phyloP scores from a whole-genome alignment of 2,329 filamentous ascomycete species.

The Hymenoscyphus albidus region DNA sequence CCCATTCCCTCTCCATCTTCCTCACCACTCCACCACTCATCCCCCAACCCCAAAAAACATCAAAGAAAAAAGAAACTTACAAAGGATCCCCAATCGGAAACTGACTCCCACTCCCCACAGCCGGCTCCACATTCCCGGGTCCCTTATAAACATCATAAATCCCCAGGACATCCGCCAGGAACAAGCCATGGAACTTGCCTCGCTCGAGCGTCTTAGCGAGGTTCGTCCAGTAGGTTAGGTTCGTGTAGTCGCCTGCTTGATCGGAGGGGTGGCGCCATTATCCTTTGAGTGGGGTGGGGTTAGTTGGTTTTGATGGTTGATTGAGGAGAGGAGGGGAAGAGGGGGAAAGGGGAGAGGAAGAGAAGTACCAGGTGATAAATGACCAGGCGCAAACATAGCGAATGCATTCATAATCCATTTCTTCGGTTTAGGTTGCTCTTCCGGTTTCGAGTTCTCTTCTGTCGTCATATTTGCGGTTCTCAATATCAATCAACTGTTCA shows the following conservation, averaged over 20 bases:
- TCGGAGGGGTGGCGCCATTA: constrained; percentile 63
- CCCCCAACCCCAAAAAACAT: not conserved
- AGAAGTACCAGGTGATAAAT: constrained; percentile 43
- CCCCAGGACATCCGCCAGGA: constrained; percentile 60
- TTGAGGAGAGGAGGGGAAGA: not conserved
- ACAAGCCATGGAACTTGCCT: constrained; percentile 61
- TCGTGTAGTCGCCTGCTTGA: constrained; percentile 56
- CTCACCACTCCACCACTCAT: not conserved
- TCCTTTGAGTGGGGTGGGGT: not conserved
- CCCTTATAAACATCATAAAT: constrained; percentile 65
- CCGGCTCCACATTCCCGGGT: constrained; percentile 44
- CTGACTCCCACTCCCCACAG: constrained; percentile 59
- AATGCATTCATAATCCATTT: constrained; percentile 46
- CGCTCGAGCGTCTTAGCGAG: constrained; percentile 55
- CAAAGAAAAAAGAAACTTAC: constrained; percentile 27
- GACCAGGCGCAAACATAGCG: constrained; percentile 47
- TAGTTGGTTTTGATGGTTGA: not conserved
- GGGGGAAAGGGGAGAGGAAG: not conserved
- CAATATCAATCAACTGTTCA: too few species aligned
- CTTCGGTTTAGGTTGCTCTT: constrained; percentile 27
- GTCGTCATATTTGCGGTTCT: not conserved
- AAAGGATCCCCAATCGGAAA: constrained; percentile 66
- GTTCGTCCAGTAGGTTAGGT: constrained; percentile 57
- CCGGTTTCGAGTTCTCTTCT: not conserved
- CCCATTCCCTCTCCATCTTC: not conserved